Evolutionary conservation across 352 stramenopile genomes (phyloP).

Genomic region (Globisporangium irregulare): DNA sequence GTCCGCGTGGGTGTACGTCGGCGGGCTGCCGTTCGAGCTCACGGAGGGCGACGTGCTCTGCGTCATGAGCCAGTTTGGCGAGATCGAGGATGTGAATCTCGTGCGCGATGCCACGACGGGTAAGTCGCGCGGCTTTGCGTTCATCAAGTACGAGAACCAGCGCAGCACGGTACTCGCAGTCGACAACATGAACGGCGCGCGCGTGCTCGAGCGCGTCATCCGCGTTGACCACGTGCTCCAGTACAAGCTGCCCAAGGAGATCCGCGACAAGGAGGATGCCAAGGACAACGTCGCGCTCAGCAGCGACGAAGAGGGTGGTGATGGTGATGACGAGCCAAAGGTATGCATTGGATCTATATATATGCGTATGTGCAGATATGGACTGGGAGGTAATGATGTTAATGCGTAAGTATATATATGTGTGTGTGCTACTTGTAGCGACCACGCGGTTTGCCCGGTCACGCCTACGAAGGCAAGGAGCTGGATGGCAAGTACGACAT

Average conservation of each 20-base stretch:
- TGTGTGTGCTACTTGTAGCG: not conserved
- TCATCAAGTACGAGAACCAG: slow-evolving; percentile 97
- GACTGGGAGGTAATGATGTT: not conserved
- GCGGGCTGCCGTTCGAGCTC: slow-evolving; percentile 91
- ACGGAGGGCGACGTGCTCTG: slow-evolving; percentile 96
- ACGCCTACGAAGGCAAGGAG: slow-evolving; percentile 89
- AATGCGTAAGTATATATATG: not conserved
- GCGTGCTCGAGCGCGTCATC: slow-evolving; percentile 90
- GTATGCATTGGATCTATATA: not conserved
- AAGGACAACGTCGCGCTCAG: slow-evolving; percentile 28
- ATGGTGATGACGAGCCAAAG: slow-evolving; percentile 12
- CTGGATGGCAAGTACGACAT: slow-evolving; percentile 70
- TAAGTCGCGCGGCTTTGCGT: slow-evolving; percentile 95
- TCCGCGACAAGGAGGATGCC: slow-evolving; percentile 78
- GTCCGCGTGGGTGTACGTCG: slow-evolving; percentile 96
- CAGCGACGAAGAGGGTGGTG: slow-evolving; percentile 16
- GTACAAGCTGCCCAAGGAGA: slow-evolving; percentile 94
- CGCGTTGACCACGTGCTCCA: slow-evolving; percentile 97
- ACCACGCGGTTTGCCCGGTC: slow-evolving; percentile 58
- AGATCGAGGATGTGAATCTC: slow-evolving; percentile 96
- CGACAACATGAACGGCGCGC: slow-evolving; percentile 95
- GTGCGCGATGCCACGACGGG: slow-evolving; percentile 95
- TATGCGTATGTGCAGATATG: not conserved
- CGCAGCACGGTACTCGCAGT: slow-evolving; percentile 95
- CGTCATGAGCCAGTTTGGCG: slow-evolving; percentile 84